A percentile compares a stretch with the other conserved stretches of the same genome.
Conservation (phyloP, 805 yeast species). For the Pichia ethanolica region DNA sequence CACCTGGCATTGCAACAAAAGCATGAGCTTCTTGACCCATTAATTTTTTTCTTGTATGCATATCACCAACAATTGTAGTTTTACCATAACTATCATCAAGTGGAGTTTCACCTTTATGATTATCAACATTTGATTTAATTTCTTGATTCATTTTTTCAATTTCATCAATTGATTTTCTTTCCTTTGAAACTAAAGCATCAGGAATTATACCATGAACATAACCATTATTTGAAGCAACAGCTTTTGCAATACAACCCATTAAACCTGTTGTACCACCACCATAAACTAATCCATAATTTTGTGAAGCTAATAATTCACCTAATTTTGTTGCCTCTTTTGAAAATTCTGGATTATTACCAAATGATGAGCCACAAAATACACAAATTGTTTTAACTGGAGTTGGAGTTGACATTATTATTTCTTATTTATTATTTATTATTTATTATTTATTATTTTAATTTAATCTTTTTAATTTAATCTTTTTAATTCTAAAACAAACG, state of each 20-base stretch:
- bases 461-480: not conserved
- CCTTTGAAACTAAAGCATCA: slow-evolving; percentile 69
- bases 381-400: slow-evolving; percentile 45
- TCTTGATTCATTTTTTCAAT: slow-evolving; percentile 40
- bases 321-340: slow-evolving; percentile 49
- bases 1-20: slow-evolving; percentile 87
- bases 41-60: slow-evolving; percentile 82
- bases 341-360: slow-evolving; percentile 48
- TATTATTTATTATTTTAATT: not conserved
- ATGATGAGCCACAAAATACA: slow-evolving; percentile 82
- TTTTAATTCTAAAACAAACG: too few species aligned
- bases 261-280: slow-evolving; percentile 88
- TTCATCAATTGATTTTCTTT: slow-evolving; percentile 37
- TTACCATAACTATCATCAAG: slow-evolving; percentile 61
- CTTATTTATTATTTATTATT: not conserved
- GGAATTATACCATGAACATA: slow-evolving; percentile 84
- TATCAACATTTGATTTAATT: slow-evolving; percentile 45
- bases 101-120: slow-evolving; percentile 61
- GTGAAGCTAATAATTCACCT: slow-evolving; percentile 50
- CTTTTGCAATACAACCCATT: slow-evolving; percentile 70
- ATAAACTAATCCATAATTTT: slow-evolving; percentile 70
- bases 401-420: not conserved
- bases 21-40: slow-evolving; percentile 79
- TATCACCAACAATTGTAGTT: slow-evolving; percentile 75
- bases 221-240: slow-evolving; percentile 51